Base-by-base conservation (phyloP, 2,329 filamentous ascomycete genomes). In the Calonectria henricotiae region DNA sequence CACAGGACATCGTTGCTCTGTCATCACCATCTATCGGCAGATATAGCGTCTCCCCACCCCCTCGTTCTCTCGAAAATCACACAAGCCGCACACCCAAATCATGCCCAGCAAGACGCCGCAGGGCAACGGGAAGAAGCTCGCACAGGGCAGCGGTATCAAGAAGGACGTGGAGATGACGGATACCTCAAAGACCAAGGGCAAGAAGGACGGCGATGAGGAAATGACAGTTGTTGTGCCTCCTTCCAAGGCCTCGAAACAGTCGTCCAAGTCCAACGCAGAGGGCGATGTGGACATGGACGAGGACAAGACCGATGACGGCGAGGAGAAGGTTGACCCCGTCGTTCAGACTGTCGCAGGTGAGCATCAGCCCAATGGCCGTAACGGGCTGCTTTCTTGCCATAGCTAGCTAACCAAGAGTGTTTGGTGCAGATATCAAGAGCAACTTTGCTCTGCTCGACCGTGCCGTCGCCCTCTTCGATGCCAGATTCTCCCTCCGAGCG, bases 371-470 rank as follows among this genome's bases (percentile, higher is more conserved):
- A 46, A 11, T 20, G 8, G 58, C 58, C 27, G 55, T 27, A 39
- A 44, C 20, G 47, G 39, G 65, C 27, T 41, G 23, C 43, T 23
- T 54, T n/a, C 55, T 49, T 51, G 30, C 70, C 67, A 55, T 63
- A 8, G 67, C 77, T 80, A 67, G 67, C 77, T 80, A 67, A 80
- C 71, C 44, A 58, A 44, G 46, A n/a, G 32, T 37, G 41, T 35
- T 73, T 30, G 27, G 61, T 68, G 44, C 80, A 98, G 96, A 98
- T 83, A 97, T 99, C 86, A 96, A 95, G 85, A 92, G 90, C 88
- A 98, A 97, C 85, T 98, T 98, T 81, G 90, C 91, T 63, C 89
- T 99, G 74, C 89, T 99, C 80, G 95, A 98, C 80, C 93, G 95
- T 79, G 96, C 95, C 75, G 96, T 99, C 74, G 89, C 92, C 74